Conservation (phyloP, 2,329 filamentous ascomycete species). For the Colletotrichum lentis region DNA sequence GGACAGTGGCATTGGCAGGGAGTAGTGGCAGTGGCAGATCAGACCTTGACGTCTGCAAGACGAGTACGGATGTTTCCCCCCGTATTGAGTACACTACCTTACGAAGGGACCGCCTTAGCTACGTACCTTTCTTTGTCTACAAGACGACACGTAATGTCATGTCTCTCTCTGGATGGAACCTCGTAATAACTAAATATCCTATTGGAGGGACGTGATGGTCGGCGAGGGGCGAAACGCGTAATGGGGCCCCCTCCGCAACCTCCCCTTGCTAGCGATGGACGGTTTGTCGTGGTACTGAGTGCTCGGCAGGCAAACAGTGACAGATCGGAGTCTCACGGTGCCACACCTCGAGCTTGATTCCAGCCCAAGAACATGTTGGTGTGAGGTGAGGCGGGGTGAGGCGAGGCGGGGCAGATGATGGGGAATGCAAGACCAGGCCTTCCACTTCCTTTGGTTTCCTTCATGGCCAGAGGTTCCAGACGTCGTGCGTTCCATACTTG, state of each 20-base stretch:
- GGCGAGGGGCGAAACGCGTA: constrained; percentile 38
- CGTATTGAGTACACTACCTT: no score
- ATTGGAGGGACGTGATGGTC: constrained; percentile 25
- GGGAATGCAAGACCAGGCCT: constrained; percentile 22
- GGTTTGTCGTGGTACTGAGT: not conserved
- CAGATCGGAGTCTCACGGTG: not conserved
- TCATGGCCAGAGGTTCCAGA: not conserved
- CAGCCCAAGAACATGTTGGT: constrained; percentile 8
- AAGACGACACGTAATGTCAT: constrained; percentile 20
- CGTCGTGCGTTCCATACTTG: not conserved
- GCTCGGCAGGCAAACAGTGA: not conserved
- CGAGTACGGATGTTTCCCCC: no score
- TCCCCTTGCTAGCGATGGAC: constrained; percentile 8
- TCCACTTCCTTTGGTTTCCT: constrained; percentile 4
- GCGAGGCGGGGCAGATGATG: not conserved
- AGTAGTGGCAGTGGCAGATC: constrained; percentile 13
- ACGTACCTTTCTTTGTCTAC: no score
- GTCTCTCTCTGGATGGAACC: no score
- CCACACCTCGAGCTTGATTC: not conserved
- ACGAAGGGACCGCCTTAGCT: no score
- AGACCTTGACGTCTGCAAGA: no score
- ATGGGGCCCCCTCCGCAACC: constrained; percentile 18
- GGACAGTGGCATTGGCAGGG: no score
- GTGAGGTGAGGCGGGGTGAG: not conserved
- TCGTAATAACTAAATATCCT: no score